Evolutionary conservation across 2,329 filamentous ascomycete genomes (phyloP).

Genomic region (Trichoderma sp.): DNA sequence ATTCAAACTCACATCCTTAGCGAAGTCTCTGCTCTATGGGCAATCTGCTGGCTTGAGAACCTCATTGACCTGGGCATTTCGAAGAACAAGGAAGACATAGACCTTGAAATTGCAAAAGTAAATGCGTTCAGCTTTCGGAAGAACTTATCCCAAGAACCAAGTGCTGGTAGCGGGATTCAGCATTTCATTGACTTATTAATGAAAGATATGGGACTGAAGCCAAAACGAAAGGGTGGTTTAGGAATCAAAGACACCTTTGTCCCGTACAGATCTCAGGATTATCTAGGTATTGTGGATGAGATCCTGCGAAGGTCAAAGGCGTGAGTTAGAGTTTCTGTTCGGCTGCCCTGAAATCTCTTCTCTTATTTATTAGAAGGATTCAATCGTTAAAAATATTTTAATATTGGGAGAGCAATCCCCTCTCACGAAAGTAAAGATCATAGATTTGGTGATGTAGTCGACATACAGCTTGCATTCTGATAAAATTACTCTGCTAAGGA

Average conservation of each 20-base stretch:
- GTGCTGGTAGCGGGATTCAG: neutral
- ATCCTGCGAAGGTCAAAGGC: neutral
- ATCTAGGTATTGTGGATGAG: conserved; percentile 1
- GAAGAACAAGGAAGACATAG: neutral
- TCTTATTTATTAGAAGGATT: neutral
- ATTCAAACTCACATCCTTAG: conserved; percentile 3
- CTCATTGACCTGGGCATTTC: neutral
- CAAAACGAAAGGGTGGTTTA: neutral
- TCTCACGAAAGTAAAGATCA: neutral
- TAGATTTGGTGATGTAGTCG: neutral
- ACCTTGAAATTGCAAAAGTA: neutral
- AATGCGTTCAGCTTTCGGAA: neutral
- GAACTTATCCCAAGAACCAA: neutral
- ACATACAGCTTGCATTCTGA: neutral
- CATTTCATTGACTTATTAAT: neutral
- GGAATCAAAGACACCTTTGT: neutral
- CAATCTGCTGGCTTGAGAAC: conserved; percentile 4
- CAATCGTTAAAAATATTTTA: neutral
- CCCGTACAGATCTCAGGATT: conserved; percentile 1
- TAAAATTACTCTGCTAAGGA: neutral
- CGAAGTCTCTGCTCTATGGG: conserved; percentile 2
- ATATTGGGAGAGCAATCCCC: neutral
- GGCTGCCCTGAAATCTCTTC: neutral
- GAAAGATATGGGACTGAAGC: neutral
- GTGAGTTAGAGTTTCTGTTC: neutral